A percentile compares a stretch with the other conserved stretches of the same genome.
These are phyloP conservation scores for Aureobasidium namibiae DNA, from an alignment of 2,329 filamentous ascomycete genomes.

Conservation along the genomic window DNA sequence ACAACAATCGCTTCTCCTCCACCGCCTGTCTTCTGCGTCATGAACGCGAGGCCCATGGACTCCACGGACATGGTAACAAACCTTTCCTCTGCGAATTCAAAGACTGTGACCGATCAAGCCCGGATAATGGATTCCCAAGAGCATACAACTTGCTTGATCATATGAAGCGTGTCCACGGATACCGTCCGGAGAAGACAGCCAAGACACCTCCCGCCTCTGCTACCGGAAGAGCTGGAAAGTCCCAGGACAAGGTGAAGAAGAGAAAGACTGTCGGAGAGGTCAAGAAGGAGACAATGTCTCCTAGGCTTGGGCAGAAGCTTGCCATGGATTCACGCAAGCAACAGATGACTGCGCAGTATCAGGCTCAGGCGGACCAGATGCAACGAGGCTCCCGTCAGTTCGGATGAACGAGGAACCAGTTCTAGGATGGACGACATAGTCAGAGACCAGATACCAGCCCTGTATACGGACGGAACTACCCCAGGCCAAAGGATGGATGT, in stretches of 20 bases:
- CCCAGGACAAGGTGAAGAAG: constrained; percentile 11
- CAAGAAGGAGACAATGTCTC: constrained; percentile 1
- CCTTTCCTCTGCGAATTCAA: constrained; percentile 83
- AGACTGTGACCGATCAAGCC: constrained; percentile 74
- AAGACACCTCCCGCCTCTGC: background rate
- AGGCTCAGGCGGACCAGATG: background rate
- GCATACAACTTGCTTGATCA: constrained; percentile 95
- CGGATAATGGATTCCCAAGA: constrained; percentile 83
- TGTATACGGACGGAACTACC: background rate
- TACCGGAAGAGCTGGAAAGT: constrained; percentile 2
- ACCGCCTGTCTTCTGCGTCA: constrained; percentile 91
- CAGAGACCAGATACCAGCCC: background rate
- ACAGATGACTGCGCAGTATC: background rate
- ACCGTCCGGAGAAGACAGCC: constrained; percentile 24
- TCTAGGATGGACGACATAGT: background rate
- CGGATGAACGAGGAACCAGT: constrained; percentile 6
- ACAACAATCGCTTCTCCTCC: constrained; percentile 84
- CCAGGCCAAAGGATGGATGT: background rate
- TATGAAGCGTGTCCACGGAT: constrained; percentile 86
- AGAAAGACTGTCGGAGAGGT: background rate
- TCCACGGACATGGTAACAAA: constrained; percentile 90
- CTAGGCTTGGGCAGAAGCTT: background rate
- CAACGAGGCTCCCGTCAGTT: background rate
- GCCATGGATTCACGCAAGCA: background rate
- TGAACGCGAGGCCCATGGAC: constrained; percentile 89